Conservation (phyloP, 495 filamentous ascomycete genomes). For the Opeltia flavorubescens region DNA sequence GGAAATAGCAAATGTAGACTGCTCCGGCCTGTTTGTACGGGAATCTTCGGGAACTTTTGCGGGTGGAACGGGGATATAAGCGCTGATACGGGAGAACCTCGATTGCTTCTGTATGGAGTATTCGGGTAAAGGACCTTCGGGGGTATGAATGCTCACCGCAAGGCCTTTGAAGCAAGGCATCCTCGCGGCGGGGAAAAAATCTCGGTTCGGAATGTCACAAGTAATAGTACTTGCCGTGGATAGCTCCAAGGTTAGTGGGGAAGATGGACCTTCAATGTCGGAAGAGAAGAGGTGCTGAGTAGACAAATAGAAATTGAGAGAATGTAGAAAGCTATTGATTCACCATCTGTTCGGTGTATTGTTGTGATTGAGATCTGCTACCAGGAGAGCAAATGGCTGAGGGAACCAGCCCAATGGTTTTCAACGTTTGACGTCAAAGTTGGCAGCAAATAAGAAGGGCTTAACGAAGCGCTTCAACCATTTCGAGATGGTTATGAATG, state of each 20-base stretch:
- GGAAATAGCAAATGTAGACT: constrained; percentile 89
- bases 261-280: no score
- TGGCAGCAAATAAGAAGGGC: not conserved
- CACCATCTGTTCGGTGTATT: no score
- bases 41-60: constrained; percentile 58
- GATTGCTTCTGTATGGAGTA: constrained; percentile 91
- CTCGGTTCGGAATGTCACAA: no score
- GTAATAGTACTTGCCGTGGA: no score
- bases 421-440: not conserved
- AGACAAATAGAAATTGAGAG: no score
- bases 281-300: no score
- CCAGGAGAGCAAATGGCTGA: constrained; percentile 4
- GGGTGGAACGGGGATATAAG: constrained; percentile 89
- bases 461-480: not conserved
- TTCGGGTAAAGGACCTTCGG: constrained; percentile 75
- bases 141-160: constrained; percentile 89
- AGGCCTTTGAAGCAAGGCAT: constrained; percentile 99
- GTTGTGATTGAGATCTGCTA: no score
- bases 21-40: constrained; percentile 59
- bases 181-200: not conserved
- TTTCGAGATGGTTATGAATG: not conserved
- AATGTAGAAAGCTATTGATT: no score
- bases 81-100: constrained; percentile 78
- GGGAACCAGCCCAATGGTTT: not conserved
- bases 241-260: not conserved